Base-by-base conservation (phyloP, 495 filamentous ascomycete genomes). In the Corynascus novoguineensis region DNA sequence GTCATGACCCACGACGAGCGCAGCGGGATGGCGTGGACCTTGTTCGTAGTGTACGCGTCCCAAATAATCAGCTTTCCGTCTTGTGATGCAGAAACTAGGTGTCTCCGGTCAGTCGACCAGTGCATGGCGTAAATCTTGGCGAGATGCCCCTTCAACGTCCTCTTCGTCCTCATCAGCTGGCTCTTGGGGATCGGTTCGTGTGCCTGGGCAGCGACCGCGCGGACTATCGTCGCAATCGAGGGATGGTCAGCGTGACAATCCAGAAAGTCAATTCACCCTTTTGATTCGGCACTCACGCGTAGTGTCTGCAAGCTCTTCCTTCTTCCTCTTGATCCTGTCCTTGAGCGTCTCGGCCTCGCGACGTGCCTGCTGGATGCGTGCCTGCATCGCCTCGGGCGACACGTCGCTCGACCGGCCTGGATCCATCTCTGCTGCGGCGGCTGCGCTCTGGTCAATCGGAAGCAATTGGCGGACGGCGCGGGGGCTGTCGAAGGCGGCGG, bases 71-170 rank as follows among this genome's bases (percentile, higher is more conserved):
- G 85, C 80, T 98, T 98, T 70, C 93, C 93, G 68, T 98, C 93
- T 74, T 98, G 93, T 61, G 93, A 98, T 59, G 93, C 93, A 9
- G 93, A 98, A 37, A 98, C 93, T 55, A 98, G 83, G 75, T 97
- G 95, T 73, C 93, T 88, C 67, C 93, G 86, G 75, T 98, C 93
- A 58, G 95, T 98, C 19, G 95, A 97, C 93, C 93, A 98, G 77
- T 98, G 95, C 93, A 98, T 98, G 60, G 93, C 91, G 74, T 98
- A 98, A 62, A 98, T 98, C 77, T 98, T 98, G 54, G 93, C 93
- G 31, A 98, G 76, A 82, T 98, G 93, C 45, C 93, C 93, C 78
- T 97, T 97, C 56, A 98, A 76, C 32, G 90, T 95, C 69, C 89
- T 88, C 73, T 92, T 90, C 57, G 91, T 86, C 79, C 89, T 95